Evolutionary conservation across 1,284 basidiomycete species (phyloP).

Genomic region (Peniophora sp.): DNA sequence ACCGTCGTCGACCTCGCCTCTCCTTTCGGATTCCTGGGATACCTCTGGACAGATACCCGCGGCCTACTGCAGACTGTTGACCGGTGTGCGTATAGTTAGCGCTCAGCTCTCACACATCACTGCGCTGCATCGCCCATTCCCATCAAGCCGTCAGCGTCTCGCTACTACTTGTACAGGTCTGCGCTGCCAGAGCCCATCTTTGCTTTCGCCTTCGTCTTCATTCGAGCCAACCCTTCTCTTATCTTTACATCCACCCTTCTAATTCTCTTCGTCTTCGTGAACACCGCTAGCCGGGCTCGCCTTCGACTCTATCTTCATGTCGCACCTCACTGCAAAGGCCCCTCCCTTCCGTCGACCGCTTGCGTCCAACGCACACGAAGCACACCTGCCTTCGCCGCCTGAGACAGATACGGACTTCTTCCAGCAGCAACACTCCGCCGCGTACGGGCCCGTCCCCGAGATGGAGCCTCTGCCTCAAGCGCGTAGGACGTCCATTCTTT

Average conservation of each 20-base stretch:
- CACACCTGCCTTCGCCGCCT: slow-evolving; percentile 40
- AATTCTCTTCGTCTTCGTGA: background rate
- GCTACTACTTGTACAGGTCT: background rate
- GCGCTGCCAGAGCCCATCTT: background rate
- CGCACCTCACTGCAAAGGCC: slow-evolving; percentile 34
- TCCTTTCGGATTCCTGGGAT: too few species aligned
- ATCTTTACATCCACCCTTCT: background rate
- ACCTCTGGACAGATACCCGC: too few species aligned
- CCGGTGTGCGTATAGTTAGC: too few species aligned
- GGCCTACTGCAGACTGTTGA: too few species aligned
- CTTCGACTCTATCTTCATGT: slow-evolving; percentile 28
- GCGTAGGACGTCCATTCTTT: slow-evolving; percentile 34
- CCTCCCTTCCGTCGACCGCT: slow-evolving; percentile 41
- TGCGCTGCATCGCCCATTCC: background rate
- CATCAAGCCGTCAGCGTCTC: background rate
- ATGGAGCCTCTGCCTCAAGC: slow-evolving; percentile 1
- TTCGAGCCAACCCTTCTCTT: background rate
- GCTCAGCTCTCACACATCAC: background rate
- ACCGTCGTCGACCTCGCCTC: too few species aligned
- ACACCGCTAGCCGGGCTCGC: background rate
- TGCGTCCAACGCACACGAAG: slow-evolving; percentile 36
- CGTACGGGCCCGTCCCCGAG: background rate
- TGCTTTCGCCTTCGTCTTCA: background rate
- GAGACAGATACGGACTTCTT: slow-evolving; percentile 40
- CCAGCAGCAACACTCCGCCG: background rate